Evolutionary conservation across 2,329 filamentous ascomycete genomes (phyloP).

Genomic region (Colletotrichum lupini): DNA sequence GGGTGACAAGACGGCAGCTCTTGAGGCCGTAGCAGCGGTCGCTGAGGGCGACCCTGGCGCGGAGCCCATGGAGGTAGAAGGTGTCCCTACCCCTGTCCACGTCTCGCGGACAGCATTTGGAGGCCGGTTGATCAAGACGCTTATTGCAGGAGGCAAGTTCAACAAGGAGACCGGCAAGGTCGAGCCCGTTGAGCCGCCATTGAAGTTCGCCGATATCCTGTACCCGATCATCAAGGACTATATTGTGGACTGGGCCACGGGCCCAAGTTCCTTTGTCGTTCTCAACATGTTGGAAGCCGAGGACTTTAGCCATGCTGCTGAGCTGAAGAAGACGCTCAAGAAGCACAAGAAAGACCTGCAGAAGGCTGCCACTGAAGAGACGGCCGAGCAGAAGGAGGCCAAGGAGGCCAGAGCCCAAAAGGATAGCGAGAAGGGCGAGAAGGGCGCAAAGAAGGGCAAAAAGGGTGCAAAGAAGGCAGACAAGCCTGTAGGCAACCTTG

Average conservation of each 20-base stretch:
- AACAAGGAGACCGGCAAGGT: slow-evolving; percentile 79
- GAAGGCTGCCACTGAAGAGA: slow-evolving; percentile 72
- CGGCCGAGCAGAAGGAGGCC: slow-evolving; percentile 61
- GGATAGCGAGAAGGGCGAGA: slow-evolving; percentile 49
- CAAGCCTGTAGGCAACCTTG: slow-evolving; percentile 67
- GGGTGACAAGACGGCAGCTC: slow-evolving; percentile 80
- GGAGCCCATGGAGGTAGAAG: slow-evolving; percentile 52
- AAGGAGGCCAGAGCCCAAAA: slow-evolving; percentile 60
- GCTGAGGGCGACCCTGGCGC: slow-evolving; percentile 67
- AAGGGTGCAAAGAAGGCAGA: slow-evolving; percentile 55
- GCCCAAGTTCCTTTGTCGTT: slow-evolving; percentile 87
- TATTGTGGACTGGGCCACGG: slow-evolving; percentile 85
- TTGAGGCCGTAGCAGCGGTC: slow-evolving; percentile 75
- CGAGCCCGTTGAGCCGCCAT: slow-evolving; percentile 77
- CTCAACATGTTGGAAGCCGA: slow-evolving; percentile 82
- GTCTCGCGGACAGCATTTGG: slow-evolving; percentile 71
- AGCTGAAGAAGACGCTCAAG: slow-evolving; percentile 76
- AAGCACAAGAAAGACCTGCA: slow-evolving; percentile 79
- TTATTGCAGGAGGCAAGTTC: slow-evolving; percentile 90
- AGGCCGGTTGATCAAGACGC: slow-evolving; percentile 88
- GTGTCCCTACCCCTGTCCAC: slow-evolving; percentile 51
- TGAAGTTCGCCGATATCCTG: slow-evolving; percentile 84
- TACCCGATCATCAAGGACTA: slow-evolving; percentile 83
- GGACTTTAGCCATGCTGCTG: slow-evolving; percentile 74
- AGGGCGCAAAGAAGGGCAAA: slow-evolving; percentile 54